Evolutionary conservation across 2,329 filamentous ascomycete species (phyloP).

Genomic region (Diaporthe longicolla): DNA sequence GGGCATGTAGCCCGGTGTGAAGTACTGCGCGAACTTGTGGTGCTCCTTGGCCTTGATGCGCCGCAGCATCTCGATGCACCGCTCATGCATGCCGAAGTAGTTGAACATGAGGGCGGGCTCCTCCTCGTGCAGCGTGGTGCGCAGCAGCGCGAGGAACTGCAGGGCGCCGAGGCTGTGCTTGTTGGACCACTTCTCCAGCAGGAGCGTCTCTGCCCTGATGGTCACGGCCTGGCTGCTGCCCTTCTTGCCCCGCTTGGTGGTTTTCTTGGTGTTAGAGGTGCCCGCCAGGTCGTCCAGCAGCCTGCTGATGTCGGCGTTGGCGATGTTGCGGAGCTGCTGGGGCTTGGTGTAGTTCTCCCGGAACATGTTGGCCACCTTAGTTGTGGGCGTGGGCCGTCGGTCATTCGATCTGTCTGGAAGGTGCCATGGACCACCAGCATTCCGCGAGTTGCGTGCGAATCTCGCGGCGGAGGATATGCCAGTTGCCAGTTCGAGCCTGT

Average conservation of each 20-base stretch:
- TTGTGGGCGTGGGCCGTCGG: background rate
- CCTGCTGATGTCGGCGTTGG: conserved; percentile 12
- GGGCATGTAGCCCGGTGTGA: conserved; percentile 11
- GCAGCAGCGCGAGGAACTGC: conserved; percentile 17
- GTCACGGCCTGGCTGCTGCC: background rate
- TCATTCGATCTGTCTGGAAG: background rate
- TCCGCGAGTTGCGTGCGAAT: conserved; percentile 6
- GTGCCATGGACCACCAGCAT: background rate
- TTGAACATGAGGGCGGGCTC: conserved; percentile 27
- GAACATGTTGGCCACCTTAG: conserved; percentile 20
- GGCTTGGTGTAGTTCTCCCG: background rate
- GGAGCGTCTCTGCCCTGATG: background rate
- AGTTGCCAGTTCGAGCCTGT: conserved; percentile 11
- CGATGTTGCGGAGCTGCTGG: conserved; percentile 1
- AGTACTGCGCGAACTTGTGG: conserved; percentile 23
- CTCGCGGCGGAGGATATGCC: conserved; percentile 8
- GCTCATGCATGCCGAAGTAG: conserved; percentile 17
- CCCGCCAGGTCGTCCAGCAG: background rate
- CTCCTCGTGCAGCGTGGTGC: conserved; percentile 17
- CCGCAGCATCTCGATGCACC: conserved; percentile 15
- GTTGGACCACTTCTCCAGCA: conserved; percentile 4
- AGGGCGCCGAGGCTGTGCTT: conserved; percentile 7
- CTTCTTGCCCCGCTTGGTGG: background rate
- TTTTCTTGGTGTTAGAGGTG: background rate
- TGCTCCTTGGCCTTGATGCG: conserved; percentile 15